Conservation (phyloP, 495 filamentous ascomycete genomes). For the Penicillium salamii region DNA sequence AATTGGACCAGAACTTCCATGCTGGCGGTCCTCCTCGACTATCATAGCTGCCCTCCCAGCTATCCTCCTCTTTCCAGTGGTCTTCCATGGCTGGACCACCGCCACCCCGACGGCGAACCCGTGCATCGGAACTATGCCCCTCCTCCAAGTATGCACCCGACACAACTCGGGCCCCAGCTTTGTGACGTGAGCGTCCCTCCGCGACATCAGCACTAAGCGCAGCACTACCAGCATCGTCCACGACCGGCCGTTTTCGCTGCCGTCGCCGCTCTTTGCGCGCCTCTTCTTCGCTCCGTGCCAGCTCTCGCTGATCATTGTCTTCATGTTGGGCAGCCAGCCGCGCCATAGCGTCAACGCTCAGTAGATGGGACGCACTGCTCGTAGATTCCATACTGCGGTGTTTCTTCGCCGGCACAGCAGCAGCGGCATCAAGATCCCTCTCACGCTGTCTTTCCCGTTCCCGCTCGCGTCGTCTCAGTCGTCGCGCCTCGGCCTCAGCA, state of each 20-base stretch:
- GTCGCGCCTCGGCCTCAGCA: slow-evolving; percentile 14
- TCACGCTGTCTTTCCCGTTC: slow-evolving; percentile 19
- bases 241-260: slow-evolving; percentile 28
- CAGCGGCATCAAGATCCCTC: slow-evolving; percentile 13
- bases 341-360: slow-evolving; percentile 56
- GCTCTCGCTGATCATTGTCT: slow-evolving; percentile 20
- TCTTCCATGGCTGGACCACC: slow-evolving; percentile 31
- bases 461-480: slow-evolving; percentile 16
- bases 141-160: slow-evolving; percentile 70
- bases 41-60: slow-evolving; percentile 33
- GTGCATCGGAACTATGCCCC: slow-evolving; percentile 44
- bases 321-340: slow-evolving; percentile 59
- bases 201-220: slow-evolving; percentile 23
- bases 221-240: slow-evolving; percentile 24
- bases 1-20: slow-evolving; percentile 32
- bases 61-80: slow-evolving; percentile 27
- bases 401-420: slow-evolving; percentile 21
- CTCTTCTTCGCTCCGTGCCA: slow-evolving; percentile 28
- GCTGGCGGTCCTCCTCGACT: slow-evolving; percentile 17
- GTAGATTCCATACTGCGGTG: slow-evolving; percentile 42
- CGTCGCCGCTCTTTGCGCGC: slow-evolving; percentile 37
- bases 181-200: slow-evolving; percentile 32
- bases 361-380: slow-evolving; percentile 36
- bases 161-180: slow-evolving; percentile 56
- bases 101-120: slow-evolving; percentile 38